Percentiles rank a stretch among this genome's conserved stretches.
Evolutionary conservation across 2,329 filamentous ascomycete genomes (phyloP).

Genomic region (Penicillium sp.): DNA sequence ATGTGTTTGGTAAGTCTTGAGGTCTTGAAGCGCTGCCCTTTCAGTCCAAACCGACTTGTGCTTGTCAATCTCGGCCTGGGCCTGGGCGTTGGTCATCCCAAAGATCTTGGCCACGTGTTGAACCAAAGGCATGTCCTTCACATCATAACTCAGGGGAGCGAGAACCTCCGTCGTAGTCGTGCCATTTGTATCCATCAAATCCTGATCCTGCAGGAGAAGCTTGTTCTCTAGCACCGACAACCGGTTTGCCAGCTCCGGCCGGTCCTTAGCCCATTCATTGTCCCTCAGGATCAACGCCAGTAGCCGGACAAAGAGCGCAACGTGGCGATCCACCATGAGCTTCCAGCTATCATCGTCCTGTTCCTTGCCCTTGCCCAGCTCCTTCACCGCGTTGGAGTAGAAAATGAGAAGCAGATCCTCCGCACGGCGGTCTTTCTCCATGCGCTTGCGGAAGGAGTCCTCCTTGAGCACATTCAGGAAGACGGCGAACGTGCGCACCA

Average conservation of each 20-base stretch:
- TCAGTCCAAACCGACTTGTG: slow-evolving; percentile 85
- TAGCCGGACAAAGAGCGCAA: slow-evolving; percentile 89
- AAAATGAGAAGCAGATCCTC: slow-evolving; percentile 95
- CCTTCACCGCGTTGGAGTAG: slow-evolving; percentile 91
- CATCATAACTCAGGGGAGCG: slow-evolving; percentile 82
- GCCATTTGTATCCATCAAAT: slow-evolving; percentile 68
- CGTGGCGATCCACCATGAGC: slow-evolving; percentile 86
- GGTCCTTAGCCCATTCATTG: slow-evolving; percentile 81
- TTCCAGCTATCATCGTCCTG: slow-evolving; percentile 88
- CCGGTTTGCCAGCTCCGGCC: slow-evolving; percentile 78
- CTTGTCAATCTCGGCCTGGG: slow-evolving; percentile 83
- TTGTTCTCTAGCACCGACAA: slow-evolving; percentile 87
- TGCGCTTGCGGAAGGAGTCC: slow-evolving; percentile 80
- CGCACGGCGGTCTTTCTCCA: slow-evolving; percentile 90
- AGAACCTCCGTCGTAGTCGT: slow-evolving; percentile 73
- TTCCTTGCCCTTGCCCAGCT: slow-evolving; percentile 75
- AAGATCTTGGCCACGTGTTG: slow-evolving; percentile 86
- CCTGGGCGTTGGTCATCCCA: slow-evolving; percentile 73
- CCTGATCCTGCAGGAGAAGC: slow-evolving; percentile 89
- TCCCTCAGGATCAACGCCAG: slow-evolving; percentile 78
- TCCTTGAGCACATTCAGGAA: slow-evolving; percentile 94
- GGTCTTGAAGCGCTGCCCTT: slow-evolving; percentile 82
- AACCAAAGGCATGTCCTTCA: slow-evolving; percentile 96
- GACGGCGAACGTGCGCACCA: slow-evolving; percentile 92
- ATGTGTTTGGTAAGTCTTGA: slow-evolving; percentile 91